Evolutionary conservation across 768 basidiomycete genomes (phyloP), one percentile per base, ranked within the genome.

Genomic region (Amanita jacksonii): DNA sequence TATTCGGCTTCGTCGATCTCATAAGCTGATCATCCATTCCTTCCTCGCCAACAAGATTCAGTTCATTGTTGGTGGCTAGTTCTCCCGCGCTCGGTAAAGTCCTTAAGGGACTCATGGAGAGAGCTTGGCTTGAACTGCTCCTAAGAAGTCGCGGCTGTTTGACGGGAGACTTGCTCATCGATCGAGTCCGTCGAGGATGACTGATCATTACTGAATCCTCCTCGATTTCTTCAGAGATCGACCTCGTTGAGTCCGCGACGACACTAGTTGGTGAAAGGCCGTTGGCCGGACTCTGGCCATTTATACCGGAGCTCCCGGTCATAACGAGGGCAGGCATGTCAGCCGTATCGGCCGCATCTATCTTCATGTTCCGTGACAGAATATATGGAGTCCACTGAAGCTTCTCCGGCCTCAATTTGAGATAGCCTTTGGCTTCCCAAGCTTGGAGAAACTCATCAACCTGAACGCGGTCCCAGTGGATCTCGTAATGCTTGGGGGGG

Each of bases 361-460:
- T 36, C 56, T 60, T 59, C 34, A 55, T 54, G 36, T 50, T 56
- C 52, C 75, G 67, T 4, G 80, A 69, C 34, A 90, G 62, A 30
- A 96, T 65, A 62, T 94, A 98, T 20, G 94, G 94, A 49, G 82
- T 93, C 87, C 94, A 99, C 56, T 89, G 91, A 49, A 98, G 70
- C 59, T 79, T 79, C 55, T 94, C 90, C 1, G 91, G 81, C 51
- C 74, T 77, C 46, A 89, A 66, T 51, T 62, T 74, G 48, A 91
- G 55, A 53, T 90, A 85, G 4, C 84, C 85, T 62, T 92, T 96
- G 33, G 63, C 59, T 49, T 84, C 80, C 79, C 87, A 86, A 43
- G 70, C 71, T 32, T 63, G 64, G 44, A 96, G 49, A 58, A 83
- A 85, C 45, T 67, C 68, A 15, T 70, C 65, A 38, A 94, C 83